Conservation (phyloP, 192 early-diverging fungal species). For the Dimargaris cristalligena region DNA sequence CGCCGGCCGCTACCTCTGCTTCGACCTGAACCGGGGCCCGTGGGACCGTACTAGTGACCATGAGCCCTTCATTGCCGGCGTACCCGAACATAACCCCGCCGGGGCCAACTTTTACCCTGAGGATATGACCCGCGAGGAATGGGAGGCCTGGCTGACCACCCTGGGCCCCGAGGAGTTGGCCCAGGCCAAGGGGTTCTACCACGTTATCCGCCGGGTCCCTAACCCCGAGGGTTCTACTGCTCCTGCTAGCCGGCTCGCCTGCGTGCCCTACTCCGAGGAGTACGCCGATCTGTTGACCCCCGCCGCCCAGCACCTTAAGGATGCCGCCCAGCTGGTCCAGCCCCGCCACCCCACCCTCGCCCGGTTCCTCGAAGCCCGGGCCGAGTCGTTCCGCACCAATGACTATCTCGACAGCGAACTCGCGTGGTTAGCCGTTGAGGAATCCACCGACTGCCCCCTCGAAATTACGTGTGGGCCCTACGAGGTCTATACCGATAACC, state of each 20-base stretch:
- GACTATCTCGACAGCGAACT: slow-evolving; percentile 48
- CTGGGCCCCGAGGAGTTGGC: slow-evolving; percentile 24
- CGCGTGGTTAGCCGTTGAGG: slow-evolving; percentile 47
- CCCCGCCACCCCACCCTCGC: slow-evolving; percentile 28
- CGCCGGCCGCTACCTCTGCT: slow-evolving; percentile 26
- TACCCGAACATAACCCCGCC: slow-evolving; percentile 27
- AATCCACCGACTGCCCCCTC: slow-evolving; percentile 27
- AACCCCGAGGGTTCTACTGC: slow-evolving; percentile 7
- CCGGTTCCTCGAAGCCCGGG: slow-evolving; percentile 37
- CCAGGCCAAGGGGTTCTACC: slow-evolving; percentile 48
- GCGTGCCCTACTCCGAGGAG: slow-evolving; percentile 34
- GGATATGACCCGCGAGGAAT: slow-evolving; percentile 46
- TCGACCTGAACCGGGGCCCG: slow-evolving; percentile 49
- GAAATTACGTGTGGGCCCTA: slow-evolving; percentile 57
- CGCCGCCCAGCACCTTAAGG: slow-evolving; percentile 30
- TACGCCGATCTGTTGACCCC: slow-evolving; percentile 38
- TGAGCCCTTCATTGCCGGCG: slow-evolving; percentile 30
- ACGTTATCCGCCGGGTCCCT: slow-evolving; percentile 29
- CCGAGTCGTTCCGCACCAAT: slow-evolving; percentile 38
- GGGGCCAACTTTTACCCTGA: slow-evolving; percentile 56
- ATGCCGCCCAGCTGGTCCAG: slow-evolving; percentile 37
- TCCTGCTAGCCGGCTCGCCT: slow-evolving; percentile 14
- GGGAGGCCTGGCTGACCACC: slow-evolving; percentile 31
- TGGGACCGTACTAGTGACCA: slow-evolving; percentile 42
- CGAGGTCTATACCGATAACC: slow-evolving; percentile 54